A percentile compares a stretch with the other conserved stretches of the same genome.
These are phyloP conservation scores for Trypanosoma rangeli DNA, from an alignment of 208 protist species.

Conservation along the genomic window DNA sequence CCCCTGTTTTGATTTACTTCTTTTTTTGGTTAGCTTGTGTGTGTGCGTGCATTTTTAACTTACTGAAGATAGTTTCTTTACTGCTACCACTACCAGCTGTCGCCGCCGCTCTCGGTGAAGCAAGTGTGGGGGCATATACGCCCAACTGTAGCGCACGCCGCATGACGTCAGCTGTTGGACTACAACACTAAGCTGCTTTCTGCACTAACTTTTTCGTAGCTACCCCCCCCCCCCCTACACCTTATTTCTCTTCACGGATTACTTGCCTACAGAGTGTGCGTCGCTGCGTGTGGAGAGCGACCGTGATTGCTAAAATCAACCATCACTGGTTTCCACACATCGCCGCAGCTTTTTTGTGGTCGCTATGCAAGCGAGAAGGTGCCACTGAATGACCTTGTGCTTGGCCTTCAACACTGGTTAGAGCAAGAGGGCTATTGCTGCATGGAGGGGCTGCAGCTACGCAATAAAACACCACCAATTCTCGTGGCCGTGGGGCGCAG, in stretches of 20 bases:
- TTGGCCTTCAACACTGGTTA: slow-evolving; percentile 45
- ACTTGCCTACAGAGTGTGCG: slow-evolving; percentile 55
- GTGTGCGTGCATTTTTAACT: slow-evolving; percentile 4
- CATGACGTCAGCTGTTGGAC: slow-evolving; percentile 12
- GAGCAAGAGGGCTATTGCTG: neutral
- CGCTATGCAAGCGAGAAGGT: slow-evolving; percentile 47
- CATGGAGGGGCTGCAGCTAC: neutral
- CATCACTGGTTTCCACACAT: too few species aligned
- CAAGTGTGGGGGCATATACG: neutral
- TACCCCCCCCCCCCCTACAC: slow-evolving; percentile 24
- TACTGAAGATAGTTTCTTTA: slow-evolving; percentile 1
- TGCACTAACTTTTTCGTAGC: neutral
- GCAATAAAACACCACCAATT: neutral
- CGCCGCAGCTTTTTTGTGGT: too few species aligned
- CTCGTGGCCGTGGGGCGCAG: slow-evolving; percentile 61
- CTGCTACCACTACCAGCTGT: neutral
- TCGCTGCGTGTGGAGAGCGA: too few species aligned
- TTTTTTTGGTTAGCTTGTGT: slow-evolving; percentile 15
- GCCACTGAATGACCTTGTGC: slow-evolving; percentile 31
- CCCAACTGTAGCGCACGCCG: neutral
- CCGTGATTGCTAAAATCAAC: too few species aligned
- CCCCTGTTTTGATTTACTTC: neutral
- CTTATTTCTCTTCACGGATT: slow-evolving; percentile 67
- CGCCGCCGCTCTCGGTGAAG: neutral
- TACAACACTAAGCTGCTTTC: slow-evolving; percentile 11